Evolutionary conservation across 1,284 basidiomycete genomes (phyloP), one percentile per base, ranked within the genome.

Genomic region (Sanghuangporus baumii): DNA sequence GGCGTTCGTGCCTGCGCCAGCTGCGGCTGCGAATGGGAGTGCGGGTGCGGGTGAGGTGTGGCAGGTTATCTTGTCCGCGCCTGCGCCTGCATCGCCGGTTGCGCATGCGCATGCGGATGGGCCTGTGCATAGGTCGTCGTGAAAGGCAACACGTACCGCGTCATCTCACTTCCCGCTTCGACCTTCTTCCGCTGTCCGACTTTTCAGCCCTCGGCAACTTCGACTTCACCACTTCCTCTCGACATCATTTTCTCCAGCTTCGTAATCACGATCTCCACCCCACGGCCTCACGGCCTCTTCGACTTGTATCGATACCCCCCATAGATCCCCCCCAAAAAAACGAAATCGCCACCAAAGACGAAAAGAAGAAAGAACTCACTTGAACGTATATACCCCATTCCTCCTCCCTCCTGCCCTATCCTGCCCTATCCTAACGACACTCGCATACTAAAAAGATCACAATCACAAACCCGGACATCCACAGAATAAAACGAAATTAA

Each of bases 301-400:
- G 41, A 34, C 40, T 23, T 57, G 56, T 47, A 57, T 43, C 56
- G 20, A 57, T 57, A 57, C 41, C 56, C 41, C 36, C 34, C n/a
- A 20, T 9, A 23, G 34, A 46, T 8, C 14, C 2, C 2, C 23
- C 26, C 41, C 43, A 26, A 47, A 47, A 31, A n/a, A 46, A 8
- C 18, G 38, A 46, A 3, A 43, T 23, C 23, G 23, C 23, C 23
- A 31, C 26, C 26, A 5, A 3, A 31, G 3, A 43, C 41, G 41
- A 8, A 43, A 43, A 43, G 41, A 43, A 26, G 23, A 43, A n/a
- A n/a, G 40, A 43, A 43, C 41, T 12, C 41, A 43, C 41, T 12
- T 8, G n/a, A 5, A 3, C 41, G 5, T 43, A 43, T 18, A 12
- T 12, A 12, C n/a, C 40, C 40, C n/a, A 43, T 43, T 12, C 41